A percentile compares a stretch with the other conserved stretches of the same genome.
Evolutionary conservation across 805 yeast genomes (phyloP).

Genomic region (Geotrichum ghanense): DNA sequence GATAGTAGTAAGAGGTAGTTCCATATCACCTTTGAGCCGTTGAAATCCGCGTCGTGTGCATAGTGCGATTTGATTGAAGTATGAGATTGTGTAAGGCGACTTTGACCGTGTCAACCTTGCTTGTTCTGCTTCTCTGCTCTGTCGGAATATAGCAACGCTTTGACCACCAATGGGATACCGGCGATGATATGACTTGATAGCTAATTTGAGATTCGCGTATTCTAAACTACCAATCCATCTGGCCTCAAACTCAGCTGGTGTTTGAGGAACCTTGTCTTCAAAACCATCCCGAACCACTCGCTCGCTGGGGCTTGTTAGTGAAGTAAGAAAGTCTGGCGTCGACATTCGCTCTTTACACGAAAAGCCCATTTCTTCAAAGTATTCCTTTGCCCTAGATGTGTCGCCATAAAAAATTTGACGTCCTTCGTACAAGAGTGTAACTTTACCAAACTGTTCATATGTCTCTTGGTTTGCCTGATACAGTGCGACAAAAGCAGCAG

Average conservation of each 20-base stretch:
- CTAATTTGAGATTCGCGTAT: slow-evolving; percentile 28
- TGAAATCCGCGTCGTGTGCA: slow-evolving; percentile 41
- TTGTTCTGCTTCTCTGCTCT: slow-evolving; percentile 21
- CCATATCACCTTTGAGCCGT: slow-evolving; percentile 40
- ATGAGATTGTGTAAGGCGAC: slow-evolving; percentile 33
- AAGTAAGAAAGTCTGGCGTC: slow-evolving; percentile 47
- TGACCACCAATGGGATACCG: slow-evolving; percentile 19
- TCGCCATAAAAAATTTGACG: slow-evolving; percentile 49
- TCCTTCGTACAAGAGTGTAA: slow-evolving; percentile 49
- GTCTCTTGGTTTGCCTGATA: slow-evolving; percentile 61
- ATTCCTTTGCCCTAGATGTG: slow-evolving; percentile 35
- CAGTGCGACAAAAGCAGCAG: slow-evolving; percentile 52
- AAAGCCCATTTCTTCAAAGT: slow-evolving; percentile 43
- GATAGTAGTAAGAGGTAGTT: slow-evolving; percentile 33
- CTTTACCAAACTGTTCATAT: slow-evolving; percentile 49
- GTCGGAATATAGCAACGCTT: slow-evolving; percentile 22
- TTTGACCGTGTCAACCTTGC: slow-evolving; percentile 24
- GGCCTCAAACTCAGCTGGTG: slow-evolving; percentile 41
- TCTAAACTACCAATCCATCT: slow-evolving; percentile 39
- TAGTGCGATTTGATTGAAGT: slow-evolving; percentile 35
- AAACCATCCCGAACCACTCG: slow-evolving; percentile 33
- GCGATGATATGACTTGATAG: slow-evolving; percentile 30
- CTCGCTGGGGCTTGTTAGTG: slow-evolving; percentile 43
- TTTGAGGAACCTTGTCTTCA: slow-evolving; percentile 39
- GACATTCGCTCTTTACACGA: slow-evolving; percentile 47